These are phyloP conservation scores for Saccharomycopsis olivae DNA, from an alignment of 805 yeast species.

Conservation along the genomic window DNA sequence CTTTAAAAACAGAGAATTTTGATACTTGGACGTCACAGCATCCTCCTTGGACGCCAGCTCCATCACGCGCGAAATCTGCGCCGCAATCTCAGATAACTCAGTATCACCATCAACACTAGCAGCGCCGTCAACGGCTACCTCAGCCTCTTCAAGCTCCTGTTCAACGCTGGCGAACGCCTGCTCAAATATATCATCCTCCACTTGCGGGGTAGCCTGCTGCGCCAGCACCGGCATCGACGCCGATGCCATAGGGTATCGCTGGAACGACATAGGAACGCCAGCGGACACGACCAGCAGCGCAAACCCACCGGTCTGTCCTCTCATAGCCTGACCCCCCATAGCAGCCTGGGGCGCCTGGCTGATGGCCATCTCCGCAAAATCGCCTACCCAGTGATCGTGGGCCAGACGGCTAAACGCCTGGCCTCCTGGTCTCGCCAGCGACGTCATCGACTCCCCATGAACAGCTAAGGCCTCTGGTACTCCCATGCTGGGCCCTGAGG, in stretches of 20 bases:
- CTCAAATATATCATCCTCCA: slow-evolving; percentile 21
- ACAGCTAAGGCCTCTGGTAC: no score
- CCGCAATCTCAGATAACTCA: slow-evolving; percentile 31
- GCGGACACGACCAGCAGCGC: background rate
- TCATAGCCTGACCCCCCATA: background rate
- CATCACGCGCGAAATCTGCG: slow-evolving; percentile 30
- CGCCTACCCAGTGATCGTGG: no score
- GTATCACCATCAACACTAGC: slow-evolving; percentile 17
- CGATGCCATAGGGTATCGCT: background rate
- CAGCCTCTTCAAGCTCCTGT: slow-evolving; percentile 4
- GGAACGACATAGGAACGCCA: background rate
- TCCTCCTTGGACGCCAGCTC: slow-evolving; percentile 10
- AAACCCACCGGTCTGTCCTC: background rate
- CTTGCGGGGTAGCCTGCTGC: slow-evolving; percentile 7
- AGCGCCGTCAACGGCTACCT: background rate
- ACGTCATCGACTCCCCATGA: no score
- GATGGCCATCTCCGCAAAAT: background rate
- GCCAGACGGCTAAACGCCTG: no score
- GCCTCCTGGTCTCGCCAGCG: no score
- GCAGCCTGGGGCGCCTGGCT: background rate
- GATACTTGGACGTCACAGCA: slow-evolving; percentile 29
- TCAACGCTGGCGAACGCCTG: slow-evolving; percentile 25
- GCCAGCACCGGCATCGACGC: background rate
- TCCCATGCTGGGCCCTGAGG: no score
- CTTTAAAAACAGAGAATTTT: slow-evolving; percentile 31